These are phyloP conservation scores for Eustoma russellianum DNA, from an alignment of 257 asterid species.

Conservation along the genomic window DNA sequence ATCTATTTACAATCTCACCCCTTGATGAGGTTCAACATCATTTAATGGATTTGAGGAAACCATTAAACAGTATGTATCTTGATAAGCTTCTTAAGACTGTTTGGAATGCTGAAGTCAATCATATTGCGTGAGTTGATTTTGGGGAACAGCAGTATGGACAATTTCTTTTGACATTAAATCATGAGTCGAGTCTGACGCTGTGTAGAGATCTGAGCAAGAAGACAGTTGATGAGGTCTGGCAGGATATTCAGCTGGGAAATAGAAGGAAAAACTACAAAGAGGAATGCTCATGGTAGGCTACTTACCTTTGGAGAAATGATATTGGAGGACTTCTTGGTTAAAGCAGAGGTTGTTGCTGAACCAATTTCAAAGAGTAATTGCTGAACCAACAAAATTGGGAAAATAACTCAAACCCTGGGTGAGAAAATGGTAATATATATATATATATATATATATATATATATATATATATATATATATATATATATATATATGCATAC, in stretches of 20 bases:
- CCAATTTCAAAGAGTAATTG: too few relatives aligned
- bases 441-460: too few relatives aligned
- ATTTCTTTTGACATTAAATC: constrained; percentile 28
- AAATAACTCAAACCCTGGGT: too few relatives aligned
- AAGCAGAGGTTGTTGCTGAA: constrained; percentile 83
- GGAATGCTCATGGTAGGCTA: constrained; percentile 34
- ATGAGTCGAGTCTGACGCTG: constrained; percentile 37
- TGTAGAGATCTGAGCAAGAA: constrained; percentile 69
- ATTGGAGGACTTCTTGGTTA: constrained; percentile 84
- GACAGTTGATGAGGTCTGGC: constrained; percentile 97
- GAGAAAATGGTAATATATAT: too few relatives aligned
- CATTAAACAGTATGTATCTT: constrained; percentile 76
- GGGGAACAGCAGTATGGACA: constrained; percentile 28
- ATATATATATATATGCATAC: too few relatives aligned
- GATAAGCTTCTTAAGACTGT: constrained; percentile 86
- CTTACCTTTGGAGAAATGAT: constrained; percentile 76
- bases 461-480: too few relatives aligned
- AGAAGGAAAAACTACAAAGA: constrained; percentile 36
- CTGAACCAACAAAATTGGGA: too few relatives aligned
- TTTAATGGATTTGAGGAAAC: constrained; percentile 70
- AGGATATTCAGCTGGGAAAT: constrained; percentile 65
- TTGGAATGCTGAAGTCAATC: constrained; percentile 56
- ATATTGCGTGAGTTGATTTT: constrained; percentile 26
- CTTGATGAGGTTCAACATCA: constrained; percentile 87
- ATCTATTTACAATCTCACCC: constrained; percentile 74